Base-by-base conservation (phyloP, 2,329 filamentous ascomycete genomes). In the Leptographium lundbergii region DNA sequence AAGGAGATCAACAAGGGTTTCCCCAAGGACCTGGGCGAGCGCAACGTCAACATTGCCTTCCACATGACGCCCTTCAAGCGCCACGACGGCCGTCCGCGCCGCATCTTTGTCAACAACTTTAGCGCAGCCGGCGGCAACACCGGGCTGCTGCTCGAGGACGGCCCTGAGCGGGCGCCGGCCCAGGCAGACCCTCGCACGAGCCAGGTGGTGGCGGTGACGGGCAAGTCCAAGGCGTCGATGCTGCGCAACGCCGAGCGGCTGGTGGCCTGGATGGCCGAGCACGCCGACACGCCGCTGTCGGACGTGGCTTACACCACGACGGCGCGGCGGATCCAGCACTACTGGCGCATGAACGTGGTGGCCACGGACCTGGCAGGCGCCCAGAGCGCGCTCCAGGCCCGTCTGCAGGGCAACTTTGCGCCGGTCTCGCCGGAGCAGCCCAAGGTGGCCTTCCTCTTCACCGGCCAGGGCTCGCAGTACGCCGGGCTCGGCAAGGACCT, bases 81-180 rank as follows among this genome's bases (percentile, higher is more conserved):
- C 56, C 72, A 69, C 34, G 72, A 80, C 54, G 74, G 73, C 24
- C 74, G 74, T 65, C 75, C 74, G 2, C 72, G 77, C 32, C 70
- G 73, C 6, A 71, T 79, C 10, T 80, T 81, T 60, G 69, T 87
- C 62, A 89, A 89, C 73, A 87, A 87, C 71, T 88, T 87, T 67
- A 81, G 81, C 62, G 86, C 86, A 7, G 84, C 86, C 57, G 86
- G 86, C 63, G 86, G 86, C 39, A 89, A 89, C 70, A 87, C 85
- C 1, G 81, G 83, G 19, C 68, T 88, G 27, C 69, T 89, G 7
- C 66, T 89, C 2, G 82, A 88, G 66, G 85, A 88, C 62, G 80
- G 74, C 0, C 81, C 81, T 3, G 65, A 65, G 60, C 66, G 65
- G 14, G 65, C 64, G 13, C 64, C 63, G 17, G 64, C 67, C 14